Base-by-base conservation (phyloP, 2,329 filamentous ascomycete species). In the Chaetoscypha palmicola region DNA sequence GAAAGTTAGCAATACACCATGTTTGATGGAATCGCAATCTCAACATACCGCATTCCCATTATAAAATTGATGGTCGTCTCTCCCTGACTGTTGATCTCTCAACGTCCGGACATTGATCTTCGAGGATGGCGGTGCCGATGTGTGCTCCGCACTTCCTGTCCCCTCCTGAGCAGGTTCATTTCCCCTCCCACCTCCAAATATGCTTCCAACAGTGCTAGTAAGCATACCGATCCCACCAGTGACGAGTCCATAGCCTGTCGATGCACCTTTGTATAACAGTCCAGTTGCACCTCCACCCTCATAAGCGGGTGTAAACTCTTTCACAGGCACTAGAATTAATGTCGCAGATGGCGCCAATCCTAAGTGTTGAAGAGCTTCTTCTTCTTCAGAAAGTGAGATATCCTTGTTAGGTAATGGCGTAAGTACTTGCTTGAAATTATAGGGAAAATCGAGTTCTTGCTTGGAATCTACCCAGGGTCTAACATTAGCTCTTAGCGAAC, bases 351-450 rank as follows among this genome's bases (percentile, higher is more conserved):
- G 89, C 0, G 79, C 73, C 0, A 95, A 70, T 1, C 81, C 86
- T 5, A 95, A 72, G 4, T 85, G 80, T 11, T 71, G 67, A 0
- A 96, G 71, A 0, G 74, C 71, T 51, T 81, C 70, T 26, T 71
- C 72, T 63, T 96, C 91, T 50, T 96, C 89, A 0, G 76, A 72
- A 3, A 81, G 76, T 24, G 83, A 81, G 46, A 97, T 80, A 8
- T 75, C 78, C 50, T 77, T 79, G 61, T 83, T 92, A 1, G 88
- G 86, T 16, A 79, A 67, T 0, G 90, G 90, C 0, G 85, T 81
- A 2, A 94, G 72, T 26, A 96, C 81, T 37, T 94, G 79, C 59
- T 89, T 88, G 66, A 97, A 90, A 10, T 75, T 83, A 63, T 89
- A 97, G 0, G 88, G 86, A 10, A 71, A 62, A 22, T 72, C 68